These are phyloP conservation scores for Aspergillus bombycis DNA, from an alignment of 2,329 filamentous ascomycete species.

Conservation along the genomic window DNA sequence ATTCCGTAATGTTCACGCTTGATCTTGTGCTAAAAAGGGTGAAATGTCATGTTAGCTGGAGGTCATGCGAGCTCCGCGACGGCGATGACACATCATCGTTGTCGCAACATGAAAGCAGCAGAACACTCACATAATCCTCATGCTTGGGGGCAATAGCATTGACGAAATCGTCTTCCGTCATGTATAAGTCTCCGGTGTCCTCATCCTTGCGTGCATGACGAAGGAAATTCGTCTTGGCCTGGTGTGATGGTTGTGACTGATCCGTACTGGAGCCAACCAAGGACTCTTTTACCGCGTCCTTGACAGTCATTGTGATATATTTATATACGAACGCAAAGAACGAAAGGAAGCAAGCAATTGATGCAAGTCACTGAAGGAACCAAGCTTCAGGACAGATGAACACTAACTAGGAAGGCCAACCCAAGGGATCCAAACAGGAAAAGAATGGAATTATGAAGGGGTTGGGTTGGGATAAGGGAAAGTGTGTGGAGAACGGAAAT, in stretches of 20 bases:
- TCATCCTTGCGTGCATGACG: conserved; percentile 76
- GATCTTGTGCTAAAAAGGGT: conserved; percentile 80
- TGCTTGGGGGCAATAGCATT: conserved; percentile 81
- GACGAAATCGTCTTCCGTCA: conserved; percentile 86
- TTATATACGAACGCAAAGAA: conserved; percentile 15
- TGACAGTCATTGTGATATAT: conserved; percentile 54
- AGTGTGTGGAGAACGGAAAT: conserved; percentile 26
- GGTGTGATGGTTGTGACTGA: conserved; percentile 68
- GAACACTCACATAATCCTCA: conserved; percentile 83
- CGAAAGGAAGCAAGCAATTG: conserved; percentile 11
- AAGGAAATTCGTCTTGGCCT: conserved; percentile 76
- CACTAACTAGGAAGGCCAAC: conserved; percentile 16
- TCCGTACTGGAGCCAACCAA: conserved; percentile 65
- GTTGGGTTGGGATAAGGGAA: conserved; percentile 20
- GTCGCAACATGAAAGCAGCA: conserved; percentile 2
- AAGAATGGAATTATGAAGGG: conserved; percentile 23
- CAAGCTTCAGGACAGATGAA: conserved; percentile 11
- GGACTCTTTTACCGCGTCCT: conserved; percentile 76
- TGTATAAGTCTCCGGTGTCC: conserved; percentile 73
- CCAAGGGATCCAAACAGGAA: conserved; percentile 4
- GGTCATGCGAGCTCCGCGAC: not conserved
- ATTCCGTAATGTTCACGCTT: conserved; percentile 93
- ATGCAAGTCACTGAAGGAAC: conserved; percentile 9
- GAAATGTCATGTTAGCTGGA: conserved; percentile 20
- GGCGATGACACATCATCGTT: conserved; percentile 20